These are phyloP conservation scores for Neurospora sp. DNA, from an alignment of 495 filamentous ascomycete genomes.

Conservation along the genomic window DNA sequence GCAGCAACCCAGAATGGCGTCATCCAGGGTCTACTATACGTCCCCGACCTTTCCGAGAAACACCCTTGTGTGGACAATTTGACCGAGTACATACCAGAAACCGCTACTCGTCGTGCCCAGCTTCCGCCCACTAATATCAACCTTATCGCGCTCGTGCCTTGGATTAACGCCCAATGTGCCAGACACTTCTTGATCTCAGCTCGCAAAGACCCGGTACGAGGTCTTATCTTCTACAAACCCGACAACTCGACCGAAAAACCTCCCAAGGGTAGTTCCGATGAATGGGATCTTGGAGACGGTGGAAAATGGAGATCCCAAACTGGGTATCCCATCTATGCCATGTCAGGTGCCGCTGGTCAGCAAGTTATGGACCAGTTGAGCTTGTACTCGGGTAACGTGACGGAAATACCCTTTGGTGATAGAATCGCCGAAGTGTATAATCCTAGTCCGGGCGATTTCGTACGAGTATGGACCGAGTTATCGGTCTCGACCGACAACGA, in stretches of 20 bases:
- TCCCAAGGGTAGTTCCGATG: slow-evolving; percentile 43
- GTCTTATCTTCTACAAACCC: slow-evolving; percentile 68
- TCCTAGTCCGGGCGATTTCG: slow-evolving; percentile 50
- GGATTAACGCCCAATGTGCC: slow-evolving; percentile 64
- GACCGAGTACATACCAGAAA: slow-evolving; percentile 51
- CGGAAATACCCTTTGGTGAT: slow-evolving; percentile 45
- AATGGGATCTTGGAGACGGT: slow-evolving; percentile 59
- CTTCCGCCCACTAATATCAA: slow-evolving; percentile 55
- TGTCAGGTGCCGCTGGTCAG: slow-evolving; percentile 54
- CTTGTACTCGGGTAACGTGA: slow-evolving; percentile 64
- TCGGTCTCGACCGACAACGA: slow-evolving; percentile 25
- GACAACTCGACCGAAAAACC: slow-evolving; percentile 47
- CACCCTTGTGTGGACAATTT: slow-evolving; percentile 53
- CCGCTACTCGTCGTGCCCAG: slow-evolving; percentile 60
- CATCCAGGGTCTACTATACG: slow-evolving; percentile 69
- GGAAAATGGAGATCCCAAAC: slow-evolving; percentile 53
- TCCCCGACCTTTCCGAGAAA: slow-evolving; percentile 51
- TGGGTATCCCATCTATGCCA: slow-evolving; percentile 73
- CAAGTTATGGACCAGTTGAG: slow-evolving; percentile 62
- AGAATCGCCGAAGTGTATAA: slow-evolving; percentile 51
- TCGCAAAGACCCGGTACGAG: slow-evolving; percentile 42
- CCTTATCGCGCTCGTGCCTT: slow-evolving; percentile 78
- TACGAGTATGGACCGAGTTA: slow-evolving; percentile 41
- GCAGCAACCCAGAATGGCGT: slow-evolving; percentile 41
- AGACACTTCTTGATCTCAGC: slow-evolving; percentile 57